Evolutionary conservation across 2,329 filamentous ascomycete genomes (phyloP), one percentile per base, ranked within the genome.

Genomic region (Aspergillus sp.): DNA sequence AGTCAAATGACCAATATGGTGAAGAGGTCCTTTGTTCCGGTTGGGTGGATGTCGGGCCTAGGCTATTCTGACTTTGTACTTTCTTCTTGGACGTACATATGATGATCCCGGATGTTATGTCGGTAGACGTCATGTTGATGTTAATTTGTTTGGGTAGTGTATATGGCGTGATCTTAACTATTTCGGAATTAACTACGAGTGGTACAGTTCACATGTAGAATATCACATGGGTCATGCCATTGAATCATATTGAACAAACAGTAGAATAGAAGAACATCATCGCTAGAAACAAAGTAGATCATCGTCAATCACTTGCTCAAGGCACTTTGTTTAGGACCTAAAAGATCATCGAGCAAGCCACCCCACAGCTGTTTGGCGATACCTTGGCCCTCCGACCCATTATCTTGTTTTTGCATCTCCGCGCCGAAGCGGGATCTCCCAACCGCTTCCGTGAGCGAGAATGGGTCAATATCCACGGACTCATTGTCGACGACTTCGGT

Each of bases 401-500:
- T 52, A 39, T 55, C 69, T n/a, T 68, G 62, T 19, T 66, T 65
- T 37, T 58, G 54, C 31, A 64, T 47, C 37, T 60, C 61, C 44
- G 66, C 67, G 28, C 61, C 64, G 19, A 61, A 50, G 32, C 62
- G 68, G 47, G 58, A 68, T 48, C 60, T 66, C 39, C 55, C 63
- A 13, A 78, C 71, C 9, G 67, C 61, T 47, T 77, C 74, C 19
- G 77, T 76, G 58, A 82, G 66, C 34, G 73, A 72, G 58, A 77
- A 75, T 33, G 76, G 77, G 54, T 80, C 75, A 40, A 82, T 74
- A 31, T 79, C 74, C 36, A 78, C 63, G 9, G 73, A 65, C 58
- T 75, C 70, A 48, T 76, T 78, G 56, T 83, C 80, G 13, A 74
- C 70, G 12, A 79, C 71, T 49, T 83, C 80, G 42, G 72, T 73